Base-by-base conservation (phyloP, 129 eudicot genomes). In the Chrysanthemum makinoi region DNA sequence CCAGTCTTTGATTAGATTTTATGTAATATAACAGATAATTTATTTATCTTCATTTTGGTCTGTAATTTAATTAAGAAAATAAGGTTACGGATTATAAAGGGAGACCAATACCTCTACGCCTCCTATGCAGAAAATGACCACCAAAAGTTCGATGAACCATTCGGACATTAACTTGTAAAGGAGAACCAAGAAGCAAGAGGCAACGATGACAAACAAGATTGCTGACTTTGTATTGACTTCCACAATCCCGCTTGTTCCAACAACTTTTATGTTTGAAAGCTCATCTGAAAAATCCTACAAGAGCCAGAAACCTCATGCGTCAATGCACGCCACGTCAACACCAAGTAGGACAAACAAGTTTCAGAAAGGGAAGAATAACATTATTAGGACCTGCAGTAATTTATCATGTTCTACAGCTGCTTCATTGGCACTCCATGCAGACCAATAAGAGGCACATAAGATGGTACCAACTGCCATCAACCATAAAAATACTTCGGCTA, bases 401-500 rank as follows among this genome's bases (percentile, higher is more conserved):
- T 91, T 85, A 73, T 91, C 95, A 28, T 83, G 92, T 74, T 91
- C 97, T 50, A 81, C 81, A 74, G 85, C 86, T 72, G 90, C 89
- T 88, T 86, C 97, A 57, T 83, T 79, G 5, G 97, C 92, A 82
- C 92, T 88, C 91, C 92, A 88, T 59, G 92, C 95, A 35, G 95
- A 91, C 97, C 97, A 91, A 72, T 80, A 91, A 43, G 95, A 91
- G 62, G 92, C 95, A 74, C 91, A 87, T 59, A 88, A 77, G 57
- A 91, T 86, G 73, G 95, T 91, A 47, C 92, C 87, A 70, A 91
- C 95, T 68, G 95, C 95, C 88, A 88, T 88, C 52, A 91, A 65
- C 97, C 97, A 88, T 54, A 91, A 82, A 80, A 91, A 91, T 49
- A 88, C 91, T 80, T 91, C 97, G 57, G 97, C 97, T 68, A 91